phyloP scores from a whole-genome alignment of 768 basidiomycete species.

The Calocera cornea region DNA sequence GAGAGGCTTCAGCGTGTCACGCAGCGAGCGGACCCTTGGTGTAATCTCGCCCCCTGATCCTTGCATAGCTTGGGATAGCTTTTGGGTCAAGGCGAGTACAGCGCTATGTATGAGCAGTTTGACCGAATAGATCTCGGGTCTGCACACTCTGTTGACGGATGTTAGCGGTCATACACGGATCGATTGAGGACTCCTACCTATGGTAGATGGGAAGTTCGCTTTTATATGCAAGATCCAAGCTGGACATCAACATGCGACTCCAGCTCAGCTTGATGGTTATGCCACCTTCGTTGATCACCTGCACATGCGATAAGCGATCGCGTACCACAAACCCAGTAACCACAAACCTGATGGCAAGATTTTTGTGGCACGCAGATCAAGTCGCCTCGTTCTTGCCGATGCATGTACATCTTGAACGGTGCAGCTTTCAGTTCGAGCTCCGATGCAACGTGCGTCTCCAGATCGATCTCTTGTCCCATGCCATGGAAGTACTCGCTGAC shows the following conservation, averaged over 20 bases:
- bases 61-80: not conserved
- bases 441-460: constrained; percentile 54
- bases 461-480: constrained; percentile 36
- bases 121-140: constrained; percentile 61
- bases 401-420: constrained; percentile 53
- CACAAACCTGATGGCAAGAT: constrained; percentile 63
- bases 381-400: constrained; percentile 63
- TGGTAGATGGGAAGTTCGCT: constrained; percentile 70
- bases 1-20: constrained; percentile 39
- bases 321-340: not conserved
- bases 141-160: constrained; percentile 49
- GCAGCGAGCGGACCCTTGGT: not conserved
- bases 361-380: constrained; percentile 68
- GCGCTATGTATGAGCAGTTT: constrained; percentile 30
- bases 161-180: not conserved
- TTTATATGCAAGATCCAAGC: constrained; percentile 45
- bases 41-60: not conserved
- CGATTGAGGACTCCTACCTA: constrained; percentile 34
- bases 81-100: not conserved
- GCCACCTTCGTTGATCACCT: constrained; percentile 51
- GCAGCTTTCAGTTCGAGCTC: constrained; percentile 50
- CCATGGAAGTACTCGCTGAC: constrained; percentile 45
- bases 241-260: constrained; percentile 67
- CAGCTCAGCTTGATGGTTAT: constrained; percentile 74
- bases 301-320: not conserved